Evolutionary conservation across 768 basidiomycete genomes (phyloP).

Genomic region (Clavaria fumosa): DNA sequence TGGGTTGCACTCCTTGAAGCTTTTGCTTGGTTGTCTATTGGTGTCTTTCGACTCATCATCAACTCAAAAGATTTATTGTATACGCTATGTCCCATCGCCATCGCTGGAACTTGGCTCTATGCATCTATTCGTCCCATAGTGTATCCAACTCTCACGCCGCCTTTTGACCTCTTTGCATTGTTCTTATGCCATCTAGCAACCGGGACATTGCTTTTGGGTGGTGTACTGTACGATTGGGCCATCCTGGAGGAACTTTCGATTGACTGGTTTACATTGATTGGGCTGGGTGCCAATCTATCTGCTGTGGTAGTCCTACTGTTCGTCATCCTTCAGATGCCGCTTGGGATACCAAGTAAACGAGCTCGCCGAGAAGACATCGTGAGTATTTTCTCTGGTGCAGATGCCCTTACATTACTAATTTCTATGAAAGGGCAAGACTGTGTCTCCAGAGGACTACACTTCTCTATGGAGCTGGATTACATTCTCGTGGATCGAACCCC

Average conservation of each 20-base stretch:
- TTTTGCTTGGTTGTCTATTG: no score
- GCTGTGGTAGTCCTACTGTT: background rate
- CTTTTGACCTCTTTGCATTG: no score
- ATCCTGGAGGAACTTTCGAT: no score
- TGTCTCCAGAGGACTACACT: constrained; percentile 69
- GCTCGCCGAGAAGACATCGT: no score
- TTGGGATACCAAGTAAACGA: constrained; percentile 1
- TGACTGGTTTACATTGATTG: constrained; percentile 31
- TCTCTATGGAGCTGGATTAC: constrained; percentile 57
- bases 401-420: background rate
- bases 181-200: no score
- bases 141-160: constrained; percentile 8
- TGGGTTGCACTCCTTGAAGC: constrained; percentile 10
- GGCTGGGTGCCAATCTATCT: no score
- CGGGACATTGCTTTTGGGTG: constrained; percentile 10
- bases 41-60: no score
- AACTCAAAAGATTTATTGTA: constrained; percentile 21
- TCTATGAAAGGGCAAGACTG: constrained; percentile 27
- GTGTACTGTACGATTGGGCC: constrained; percentile 7
- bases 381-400: no score
- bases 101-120: no score
- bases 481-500: constrained; percentile 60
- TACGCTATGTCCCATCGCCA: constrained; percentile 15
- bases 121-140: constrained; percentile 9
- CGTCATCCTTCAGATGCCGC: background rate